A percentile compares a stretch with the other conserved stretches of the same genome.
Evolutionary conservation across 2,329 filamentous ascomycete genomes (phyloP).

Genomic region (Clarireedia monteithiana): DNA sequence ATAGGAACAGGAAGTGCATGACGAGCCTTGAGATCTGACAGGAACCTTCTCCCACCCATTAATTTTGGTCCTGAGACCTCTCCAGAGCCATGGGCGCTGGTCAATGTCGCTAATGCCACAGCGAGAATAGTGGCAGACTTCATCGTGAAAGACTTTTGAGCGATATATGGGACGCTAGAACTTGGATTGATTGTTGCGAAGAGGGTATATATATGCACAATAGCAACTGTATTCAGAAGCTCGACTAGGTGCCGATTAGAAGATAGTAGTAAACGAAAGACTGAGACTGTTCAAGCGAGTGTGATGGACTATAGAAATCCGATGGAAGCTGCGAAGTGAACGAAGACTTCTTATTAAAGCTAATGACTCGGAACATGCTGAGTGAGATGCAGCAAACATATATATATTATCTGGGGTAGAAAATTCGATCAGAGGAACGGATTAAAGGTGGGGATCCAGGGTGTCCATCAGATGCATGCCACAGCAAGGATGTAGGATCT

Average conservation of each 20-base stretch:
- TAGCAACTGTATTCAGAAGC: not conserved
- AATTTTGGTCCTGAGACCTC: constrained; percentile 17
- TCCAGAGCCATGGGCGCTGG: constrained; percentile 16
- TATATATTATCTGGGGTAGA: not conserved
- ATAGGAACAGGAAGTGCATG: constrained; percentile 11
- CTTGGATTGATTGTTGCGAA: not conserved
- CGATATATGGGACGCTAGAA: no score
- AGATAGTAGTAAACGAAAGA: not conserved
- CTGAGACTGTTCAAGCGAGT: constrained; percentile 2
- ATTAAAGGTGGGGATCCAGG: not conserved
- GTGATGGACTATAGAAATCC: not conserved
- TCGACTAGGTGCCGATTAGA: not conserved
- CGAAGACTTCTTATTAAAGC: not conserved
- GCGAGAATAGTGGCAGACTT: constrained; percentile 12
- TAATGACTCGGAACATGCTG: not conserved
- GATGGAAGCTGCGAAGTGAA: not conserved
- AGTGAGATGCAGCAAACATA: not conserved
- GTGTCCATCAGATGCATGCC: not conserved
- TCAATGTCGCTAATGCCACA: constrained; percentile 13
- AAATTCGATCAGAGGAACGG: not conserved
- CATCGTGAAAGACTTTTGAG: constrained; percentile 10
- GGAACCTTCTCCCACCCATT: constrained; percentile 21
- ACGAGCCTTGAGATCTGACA: constrained; percentile 21
- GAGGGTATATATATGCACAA: not conserved
- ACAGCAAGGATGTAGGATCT: constrained; percentile 8